phyloP scores from a whole-genome alignment of 1,284 basidiomycete genomes.

The Stereum hirsutum region DNA sequence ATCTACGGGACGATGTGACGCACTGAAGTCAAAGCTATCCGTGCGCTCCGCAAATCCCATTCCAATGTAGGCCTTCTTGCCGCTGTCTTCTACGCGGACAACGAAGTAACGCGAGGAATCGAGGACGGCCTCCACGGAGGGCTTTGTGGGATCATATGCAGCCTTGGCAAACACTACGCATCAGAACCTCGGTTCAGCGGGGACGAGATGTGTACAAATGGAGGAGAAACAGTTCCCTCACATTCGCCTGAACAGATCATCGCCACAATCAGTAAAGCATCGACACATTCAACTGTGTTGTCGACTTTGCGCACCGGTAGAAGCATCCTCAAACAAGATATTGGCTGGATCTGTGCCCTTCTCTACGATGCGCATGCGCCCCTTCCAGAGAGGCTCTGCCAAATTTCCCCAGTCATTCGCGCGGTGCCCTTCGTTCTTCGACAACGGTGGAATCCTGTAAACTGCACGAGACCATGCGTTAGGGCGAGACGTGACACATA shows the following conservation, averaged over 20 bases:
- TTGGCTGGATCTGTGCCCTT: constrained; percentile 46
- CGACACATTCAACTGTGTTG: too few relatives aligned
- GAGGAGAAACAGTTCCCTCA: constrained; percentile 22
- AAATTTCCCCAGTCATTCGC: constrained; percentile 85
- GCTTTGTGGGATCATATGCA: constrained; percentile 76
- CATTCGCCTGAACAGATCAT: constrained; percentile 62
- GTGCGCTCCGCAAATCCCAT: constrained; percentile 89
- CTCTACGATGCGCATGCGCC: constrained; percentile 79
- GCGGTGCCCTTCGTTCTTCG: constrained; percentile 77
- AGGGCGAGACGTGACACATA: not conserved
- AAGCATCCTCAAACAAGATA: constrained; percentile 68
- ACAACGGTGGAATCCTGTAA: constrained; percentile 77
- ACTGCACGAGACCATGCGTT: constrained; percentile 30
- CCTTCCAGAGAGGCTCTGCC: constrained; percentile 80
- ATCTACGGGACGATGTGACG: constrained; percentile 1
- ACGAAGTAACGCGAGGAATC: constrained; percentile 97
- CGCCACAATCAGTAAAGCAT: not conserved
- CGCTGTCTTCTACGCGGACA: constrained; percentile 80
- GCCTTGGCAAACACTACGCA: constrained; percentile 72
- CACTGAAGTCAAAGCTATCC: constrained; percentile 92
- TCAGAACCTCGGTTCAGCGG: constrained; percentile 1
- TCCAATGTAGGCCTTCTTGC: constrained; percentile 86
- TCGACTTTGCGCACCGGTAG: constrained; percentile 45
- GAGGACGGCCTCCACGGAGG: constrained; percentile 89
- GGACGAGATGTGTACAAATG: too few relatives aligned